Percentiles rank a stretch among this genome's conserved stretches.
Evolutionary conservation across 2,329 filamentous ascomycete genomes (phyloP).

Genomic region (Aspergillus pseudoviridinutans): DNA sequence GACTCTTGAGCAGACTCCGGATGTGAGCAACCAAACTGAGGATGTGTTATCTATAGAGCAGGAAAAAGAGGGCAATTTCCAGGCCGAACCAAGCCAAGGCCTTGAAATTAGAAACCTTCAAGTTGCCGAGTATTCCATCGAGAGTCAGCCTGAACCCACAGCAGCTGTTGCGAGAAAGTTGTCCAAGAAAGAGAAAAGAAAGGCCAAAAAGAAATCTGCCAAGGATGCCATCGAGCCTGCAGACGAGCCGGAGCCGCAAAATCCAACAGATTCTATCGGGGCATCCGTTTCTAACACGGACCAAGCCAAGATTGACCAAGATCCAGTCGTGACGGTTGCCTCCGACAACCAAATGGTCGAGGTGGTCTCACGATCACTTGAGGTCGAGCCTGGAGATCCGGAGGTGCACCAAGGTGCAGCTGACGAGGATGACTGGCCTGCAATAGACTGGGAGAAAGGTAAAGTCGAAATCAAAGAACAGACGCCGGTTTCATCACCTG

Average conservation of each 20-base stretch:
- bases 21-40: neutral
- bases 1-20: neutral
- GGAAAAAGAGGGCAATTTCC: slow-evolving; percentile 2
- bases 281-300: neutral
- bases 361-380: neutral
- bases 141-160: slow-evolving; percentile 3
- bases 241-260: slow-evolving; percentile 3
- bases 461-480: slow-evolving; percentile 21
- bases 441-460: slow-evolving; percentile 35
- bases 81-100: slow-evolving; percentile 2
- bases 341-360: neutral
- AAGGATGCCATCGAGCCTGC: slow-evolving; percentile 7
- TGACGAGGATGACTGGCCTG: slow-evolving; percentile 34
- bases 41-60: neutral
- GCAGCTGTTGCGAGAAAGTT: slow-evolving; percentile 20
- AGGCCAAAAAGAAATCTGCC: slow-evolving; percentile 25
- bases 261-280: neutral
- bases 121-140: slow-evolving; percentile 5
- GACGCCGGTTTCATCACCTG: slow-evolving; percentile 19
- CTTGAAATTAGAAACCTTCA: slow-evolving; percentile 11
- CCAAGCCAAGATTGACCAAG: slow-evolving; percentile 3
- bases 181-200: slow-evolving; percentile 38
- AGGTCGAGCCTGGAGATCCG: slow-evolving; percentile 4
- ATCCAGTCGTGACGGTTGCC: neutral
- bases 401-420: slow-evolving; percentile 7